Evolutionary conservation across 805 yeast genomes (phyloP), one percentile per base, ranked within the genome.

Genomic region (Metschnikowia corniflorae): DNA sequence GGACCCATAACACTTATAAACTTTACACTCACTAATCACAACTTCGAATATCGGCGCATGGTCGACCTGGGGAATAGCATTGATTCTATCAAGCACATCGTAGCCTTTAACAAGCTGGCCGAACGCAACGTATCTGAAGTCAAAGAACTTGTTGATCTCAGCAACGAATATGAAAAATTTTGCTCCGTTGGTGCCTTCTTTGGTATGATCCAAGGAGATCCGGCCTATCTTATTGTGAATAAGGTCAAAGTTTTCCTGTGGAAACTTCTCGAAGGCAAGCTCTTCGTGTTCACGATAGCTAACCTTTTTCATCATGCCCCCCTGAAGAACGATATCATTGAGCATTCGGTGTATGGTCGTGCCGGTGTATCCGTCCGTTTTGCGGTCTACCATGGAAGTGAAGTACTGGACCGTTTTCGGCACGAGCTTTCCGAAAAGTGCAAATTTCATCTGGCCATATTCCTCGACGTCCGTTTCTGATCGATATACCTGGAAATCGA

Each of bases 401-500:
- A 67, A 65, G 43, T 63, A 63, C 20, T 43, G 45, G 16, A 58
- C 70, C n/a, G 73, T 68, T 17, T 46, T 17, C 7, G 54, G 54
- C 22, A 42, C 40, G 25, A 36, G 40, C 14, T 32, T 40, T 6
- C 49, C 54, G 25, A 49, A 49, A 27, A 49, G 47, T 4, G 47
- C 52, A 12, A 49, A 17, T 24, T 36, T 37, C 39, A 84, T 50
- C 6, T 57, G 54, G 2, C 82, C 82, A 6, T 70, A 23, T 3
- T 44, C 46, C 24, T 19, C 43, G 5, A 25, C 28, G 6, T 35
- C 40, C 7, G 38, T 51, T 8, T 35, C 40, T 7, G 48, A 46
- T 3, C 40, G 35, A 5, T 50, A 60, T 23, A 64, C 65, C 18
- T 58, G 35, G 23, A 77, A 55, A 31, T 63, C 61, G 39, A 77